Conservation (phyloP, 164 flowering plant genomes). For the Nymphaea colorata region DNA sequence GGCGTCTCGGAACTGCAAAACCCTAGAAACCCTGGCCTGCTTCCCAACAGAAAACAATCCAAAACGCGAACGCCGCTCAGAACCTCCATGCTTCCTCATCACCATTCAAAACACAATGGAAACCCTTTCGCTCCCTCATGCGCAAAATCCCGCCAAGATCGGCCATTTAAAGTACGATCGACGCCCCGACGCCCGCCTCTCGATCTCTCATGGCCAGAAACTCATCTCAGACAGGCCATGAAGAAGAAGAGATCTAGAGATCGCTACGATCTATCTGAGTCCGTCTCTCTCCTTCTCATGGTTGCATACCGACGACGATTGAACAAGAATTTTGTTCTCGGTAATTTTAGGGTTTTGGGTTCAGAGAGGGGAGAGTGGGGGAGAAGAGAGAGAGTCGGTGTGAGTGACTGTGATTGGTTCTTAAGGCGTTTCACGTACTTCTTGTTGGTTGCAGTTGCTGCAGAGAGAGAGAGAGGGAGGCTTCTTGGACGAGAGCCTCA, state of each 20-base stretch:
- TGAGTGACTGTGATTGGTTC: background rate
- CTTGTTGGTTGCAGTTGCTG: constrained; percentile 2
- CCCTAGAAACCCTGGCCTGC: background rate
- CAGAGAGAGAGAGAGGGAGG: constrained; percentile 3
- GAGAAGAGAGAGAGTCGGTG: background rate
- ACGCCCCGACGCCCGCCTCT: background rate
- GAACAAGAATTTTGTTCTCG: too few species aligned
- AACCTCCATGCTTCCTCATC: background rate
- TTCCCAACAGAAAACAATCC: background rate
- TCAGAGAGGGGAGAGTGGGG: background rate
- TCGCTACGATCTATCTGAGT: background rate
- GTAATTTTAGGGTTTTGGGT: too few species aligned
- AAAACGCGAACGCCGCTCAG: background rate
- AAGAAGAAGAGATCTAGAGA: background rate
- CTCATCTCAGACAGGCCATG: background rate
- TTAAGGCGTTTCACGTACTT: constrained; percentile 6
- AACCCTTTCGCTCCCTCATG: background rate
- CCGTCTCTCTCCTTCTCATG: background rate
- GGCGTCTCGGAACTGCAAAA: constrained; percentile 5
- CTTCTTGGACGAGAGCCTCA: background rate
- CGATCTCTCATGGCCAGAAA: background rate
- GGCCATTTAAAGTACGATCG: background rate
- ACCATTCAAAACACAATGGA: background rate
- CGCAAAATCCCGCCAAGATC: background rate
- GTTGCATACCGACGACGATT: background rate